These are phyloP conservation scores for Aspergillus jensenii DNA, from an alignment of 2,329 filamentous ascomycete genomes.

Conservation along the genomic window DNA sequence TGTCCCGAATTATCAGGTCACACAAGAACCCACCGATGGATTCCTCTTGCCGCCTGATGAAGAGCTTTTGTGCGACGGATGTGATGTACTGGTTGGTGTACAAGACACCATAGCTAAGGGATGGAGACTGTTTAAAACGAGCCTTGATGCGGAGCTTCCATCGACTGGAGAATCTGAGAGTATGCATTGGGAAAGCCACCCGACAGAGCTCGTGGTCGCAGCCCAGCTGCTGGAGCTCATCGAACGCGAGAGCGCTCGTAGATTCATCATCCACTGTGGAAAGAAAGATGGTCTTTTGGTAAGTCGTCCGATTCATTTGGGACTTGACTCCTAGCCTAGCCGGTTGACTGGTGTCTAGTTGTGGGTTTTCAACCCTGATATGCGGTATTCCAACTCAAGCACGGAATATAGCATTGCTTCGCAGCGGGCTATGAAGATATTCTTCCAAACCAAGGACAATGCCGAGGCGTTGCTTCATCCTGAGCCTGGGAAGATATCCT, in stretches of 20 bases:
- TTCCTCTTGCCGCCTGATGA: slow-evolving; percentile 3
- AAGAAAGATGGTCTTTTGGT: slow-evolving; percentile 39
- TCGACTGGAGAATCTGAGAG: slow-evolving; percentile 30
- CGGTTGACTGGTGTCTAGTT: slow-evolving; percentile 35
- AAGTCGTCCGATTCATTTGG: slow-evolving; percentile 12
- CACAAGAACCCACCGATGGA: slow-evolving; percentile 33
- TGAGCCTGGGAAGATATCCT: slow-evolving; percentile 37
- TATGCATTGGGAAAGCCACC: slow-evolving; percentile 29
- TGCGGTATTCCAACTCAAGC: slow-evolving; percentile 54
- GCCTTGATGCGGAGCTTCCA: slow-evolving; percentile 28
- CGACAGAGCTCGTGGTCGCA: slow-evolving; percentile 46
- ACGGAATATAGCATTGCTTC: slow-evolving; percentile 30
- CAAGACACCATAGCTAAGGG: slow-evolving; percentile 46
- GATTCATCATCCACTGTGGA: slow-evolving; percentile 52
- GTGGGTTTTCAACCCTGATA: slow-evolving; percentile 62
- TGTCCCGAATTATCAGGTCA: slow-evolving; percentile 15
- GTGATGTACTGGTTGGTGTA: slow-evolving; percentile 33
- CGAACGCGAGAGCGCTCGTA: slow-evolving; percentile 55
- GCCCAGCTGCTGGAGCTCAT: slow-evolving; percentile 57
- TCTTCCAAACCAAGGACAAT: slow-evolving; percentile 47
- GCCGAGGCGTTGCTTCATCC: slow-evolving; percentile 37
- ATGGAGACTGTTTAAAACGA: slow-evolving; percentile 53
- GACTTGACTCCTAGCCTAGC: no score
- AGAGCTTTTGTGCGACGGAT: slow-evolving; percentile 32
- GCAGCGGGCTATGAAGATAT: slow-evolving; percentile 57